Percentiles rank a stretch among this genome's conserved stretches.
These are phyloP conservation scores for Galeopsis tetrahit DNA, from an alignment of 257 asterid species.

Conservation along the genomic window DNA sequence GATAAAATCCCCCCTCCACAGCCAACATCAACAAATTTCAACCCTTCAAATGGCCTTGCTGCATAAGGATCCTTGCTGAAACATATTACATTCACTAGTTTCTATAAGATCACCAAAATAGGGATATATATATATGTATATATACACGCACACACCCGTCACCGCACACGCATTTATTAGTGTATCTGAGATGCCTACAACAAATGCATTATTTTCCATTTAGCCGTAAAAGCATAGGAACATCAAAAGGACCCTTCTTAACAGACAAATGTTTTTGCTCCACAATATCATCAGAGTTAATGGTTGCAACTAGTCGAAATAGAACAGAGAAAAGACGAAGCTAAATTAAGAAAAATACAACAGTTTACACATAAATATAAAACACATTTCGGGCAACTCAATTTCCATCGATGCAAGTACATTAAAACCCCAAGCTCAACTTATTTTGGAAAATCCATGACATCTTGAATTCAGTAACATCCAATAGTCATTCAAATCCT, in stretches of 20 bases:
- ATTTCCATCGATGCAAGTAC: constrained; percentile 7
- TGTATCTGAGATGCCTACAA: constrained; percentile 20
- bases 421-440: not conserved
- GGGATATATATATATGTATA: not conserved
- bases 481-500: not conserved
- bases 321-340: constrained; percentile 1
- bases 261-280: not conserved
- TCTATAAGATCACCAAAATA: constrained; percentile 26
- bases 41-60: constrained; percentile 86
- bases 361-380: not conserved
- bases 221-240: not conserved
- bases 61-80: constrained; percentile 75
- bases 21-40: constrained; percentile 84
- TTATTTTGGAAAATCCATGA: not conserved
- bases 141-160: not conserved
- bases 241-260: constrained; percentile 5
- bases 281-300: not conserved
- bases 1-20: constrained; percentile 97
- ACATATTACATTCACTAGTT: constrained; percentile 38
- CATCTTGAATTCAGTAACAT: not conserved
- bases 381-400: not conserved
- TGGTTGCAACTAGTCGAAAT: constrained; percentile 11
- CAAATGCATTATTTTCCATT: not conserved
- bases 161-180: not conserved
- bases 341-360: not conserved